Evolutionary conservation across 2,329 filamentous ascomycete species (phyloP).

Genomic region (Metarhizium guizhouense): DNA sequence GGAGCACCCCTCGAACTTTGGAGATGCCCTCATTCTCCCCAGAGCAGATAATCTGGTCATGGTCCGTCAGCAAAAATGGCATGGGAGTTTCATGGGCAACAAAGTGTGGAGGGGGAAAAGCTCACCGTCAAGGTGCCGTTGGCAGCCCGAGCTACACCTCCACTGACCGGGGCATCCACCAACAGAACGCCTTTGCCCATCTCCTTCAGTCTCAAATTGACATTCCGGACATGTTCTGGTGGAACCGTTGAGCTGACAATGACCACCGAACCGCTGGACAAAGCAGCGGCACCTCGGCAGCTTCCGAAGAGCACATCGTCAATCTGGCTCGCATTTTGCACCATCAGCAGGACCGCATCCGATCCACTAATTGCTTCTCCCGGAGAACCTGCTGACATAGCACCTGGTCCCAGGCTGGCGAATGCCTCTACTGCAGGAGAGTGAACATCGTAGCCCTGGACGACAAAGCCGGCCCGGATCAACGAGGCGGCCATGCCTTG

Average conservation of each 20-base stretch:
- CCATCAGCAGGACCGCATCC: constrained; percentile 26
- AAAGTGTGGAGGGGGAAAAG: no score
- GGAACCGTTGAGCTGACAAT: constrained; percentile 28
- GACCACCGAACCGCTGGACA: constrained; percentile 20
- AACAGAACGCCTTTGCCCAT: constrained; percentile 19
- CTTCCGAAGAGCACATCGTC: constrained; percentile 22
- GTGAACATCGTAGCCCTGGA: no score
- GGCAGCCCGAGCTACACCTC: constrained; percentile 26
- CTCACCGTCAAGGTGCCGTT: constrained; percentile 24
- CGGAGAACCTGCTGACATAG: constrained; percentile 15
- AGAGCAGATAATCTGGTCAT: no score
- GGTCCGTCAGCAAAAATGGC: no score
- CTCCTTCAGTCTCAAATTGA: constrained; percentile 12
- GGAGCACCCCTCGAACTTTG: no score
- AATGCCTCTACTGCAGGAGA: no score
- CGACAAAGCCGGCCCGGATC: no score
- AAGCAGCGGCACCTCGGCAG: constrained; percentile 15
- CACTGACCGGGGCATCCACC: constrained; percentile 28
- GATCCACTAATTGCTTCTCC: constrained; percentile 18
- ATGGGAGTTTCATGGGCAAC: no score
- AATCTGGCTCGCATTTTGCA: constrained; percentile 24
- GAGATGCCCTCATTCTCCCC: no score
- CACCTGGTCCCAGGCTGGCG: constrained; percentile 8
- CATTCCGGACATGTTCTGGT: constrained; percentile 17
- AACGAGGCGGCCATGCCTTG: no score